These are phyloP conservation scores for Pseudogymnoascus sp. DNA, from an alignment of 2,329 filamentous ascomycete species.

Conservation along the genomic window DNA sequence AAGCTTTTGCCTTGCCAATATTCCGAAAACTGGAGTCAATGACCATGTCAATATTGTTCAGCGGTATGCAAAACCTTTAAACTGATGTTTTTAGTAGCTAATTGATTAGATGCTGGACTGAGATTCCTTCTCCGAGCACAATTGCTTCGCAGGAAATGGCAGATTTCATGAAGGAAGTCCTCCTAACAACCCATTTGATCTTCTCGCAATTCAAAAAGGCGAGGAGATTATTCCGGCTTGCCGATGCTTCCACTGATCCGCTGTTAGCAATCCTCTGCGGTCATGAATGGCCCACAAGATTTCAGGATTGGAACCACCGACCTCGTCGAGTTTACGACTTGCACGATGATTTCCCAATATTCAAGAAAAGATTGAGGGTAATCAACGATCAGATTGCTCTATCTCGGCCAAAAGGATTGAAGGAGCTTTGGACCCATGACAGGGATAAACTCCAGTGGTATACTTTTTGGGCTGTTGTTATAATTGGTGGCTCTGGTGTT, in stretches of 20 bases:
- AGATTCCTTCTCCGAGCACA: background rate
- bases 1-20: background rate
- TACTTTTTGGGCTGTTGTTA: background rate
- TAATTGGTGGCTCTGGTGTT: background rate
- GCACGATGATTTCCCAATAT: background rate
- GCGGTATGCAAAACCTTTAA: background rate
- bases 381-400: background rate
- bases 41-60: background rate
- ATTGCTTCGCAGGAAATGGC: background rate
- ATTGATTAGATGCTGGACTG: background rate
- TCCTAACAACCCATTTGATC: background rate
- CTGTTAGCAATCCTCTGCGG: background rate
- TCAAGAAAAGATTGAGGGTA: background rate
- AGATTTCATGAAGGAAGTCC: background rate
- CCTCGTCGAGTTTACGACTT: background rate
- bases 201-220: background rate
- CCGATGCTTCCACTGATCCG: background rate
- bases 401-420: background rate
- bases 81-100: background rate
- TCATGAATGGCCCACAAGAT: background rate
- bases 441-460: background rate
- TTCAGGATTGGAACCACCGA: background rate
- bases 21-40: background rate
- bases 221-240: background rate
- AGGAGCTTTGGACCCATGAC: background rate